phyloP scores from a whole-genome alignment of 768 basidiomycete species.

The Suillus subluteus region DNA sequence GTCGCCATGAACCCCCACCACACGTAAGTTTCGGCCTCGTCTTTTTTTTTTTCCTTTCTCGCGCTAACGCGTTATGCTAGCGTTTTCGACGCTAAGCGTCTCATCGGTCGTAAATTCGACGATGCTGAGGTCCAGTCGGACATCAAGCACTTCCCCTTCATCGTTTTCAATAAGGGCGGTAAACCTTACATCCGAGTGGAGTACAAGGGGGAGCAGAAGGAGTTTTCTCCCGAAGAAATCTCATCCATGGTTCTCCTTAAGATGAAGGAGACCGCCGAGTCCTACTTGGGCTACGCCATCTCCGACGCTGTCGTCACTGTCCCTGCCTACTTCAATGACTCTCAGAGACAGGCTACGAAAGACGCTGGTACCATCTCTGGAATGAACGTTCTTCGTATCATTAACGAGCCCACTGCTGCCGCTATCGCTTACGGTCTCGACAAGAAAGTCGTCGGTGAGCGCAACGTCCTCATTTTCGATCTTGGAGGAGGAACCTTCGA shows the following conservation, averaged over 20 bases:
- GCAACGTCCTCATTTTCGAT: conserved; percentile 97
- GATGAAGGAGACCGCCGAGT: conserved; percentile 99
- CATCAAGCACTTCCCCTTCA: conserved; percentile 94
- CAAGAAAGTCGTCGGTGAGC: conserved; percentile 88
- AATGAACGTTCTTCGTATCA: conserved; percentile 95
- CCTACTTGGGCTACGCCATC: conserved; percentile 85
- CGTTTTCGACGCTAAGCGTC: conserved; percentile 98
- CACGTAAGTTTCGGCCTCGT: conserved; percentile 49
- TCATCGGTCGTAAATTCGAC: conserved; percentile 91
- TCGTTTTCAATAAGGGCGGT: conserved; percentile 80
- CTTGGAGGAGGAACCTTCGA: conserved; percentile 98
- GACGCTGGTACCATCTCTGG: conserved; percentile 96
- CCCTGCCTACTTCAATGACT: conserved; percentile 99
- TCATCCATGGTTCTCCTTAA: conserved; percentile 97
- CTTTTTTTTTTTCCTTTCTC: neutral
- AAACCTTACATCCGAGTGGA: conserved; percentile 89
- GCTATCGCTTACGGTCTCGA: conserved; percentile 99
- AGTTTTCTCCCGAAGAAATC: conserved; percentile 97
- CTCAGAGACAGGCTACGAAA: conserved; percentile 98
- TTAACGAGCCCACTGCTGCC: conserved; percentile 98
- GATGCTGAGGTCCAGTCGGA: conserved; percentile 85
- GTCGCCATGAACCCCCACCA: conserved; percentile 98
- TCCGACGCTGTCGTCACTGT: conserved; percentile 95
- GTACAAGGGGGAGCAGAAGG: conserved; percentile 93
- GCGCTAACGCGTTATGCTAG: conserved; percentile 40